phyloP scores from a whole-genome alignment of 352 stramenopile genomes.

The Pythium rishiriense region DNA sequence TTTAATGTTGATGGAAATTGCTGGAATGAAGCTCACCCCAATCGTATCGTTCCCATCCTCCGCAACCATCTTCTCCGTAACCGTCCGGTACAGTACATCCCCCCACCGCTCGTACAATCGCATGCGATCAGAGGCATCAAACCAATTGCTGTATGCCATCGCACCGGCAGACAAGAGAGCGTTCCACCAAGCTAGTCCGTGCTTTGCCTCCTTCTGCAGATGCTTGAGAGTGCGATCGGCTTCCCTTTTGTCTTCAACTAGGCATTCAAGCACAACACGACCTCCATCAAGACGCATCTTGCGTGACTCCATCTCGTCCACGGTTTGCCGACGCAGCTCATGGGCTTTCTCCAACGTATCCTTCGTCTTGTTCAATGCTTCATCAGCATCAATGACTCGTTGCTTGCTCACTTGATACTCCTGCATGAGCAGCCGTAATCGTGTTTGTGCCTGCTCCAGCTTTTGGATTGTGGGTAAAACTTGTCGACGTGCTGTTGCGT shows the following conservation, averaged over 20 bases:
- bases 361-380: conserved; percentile 26
- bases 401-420: conserved; percentile 72
- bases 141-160: conserved; percentile 35
- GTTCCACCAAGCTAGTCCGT: conserved; percentile 51
- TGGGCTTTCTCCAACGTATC: conserved; percentile 29
- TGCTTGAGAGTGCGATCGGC: conserved; percentile 19
- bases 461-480: conserved; percentile 71
- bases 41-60: background rate
- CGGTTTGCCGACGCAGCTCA: conserved; percentile 31
- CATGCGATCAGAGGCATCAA: conserved; percentile 20
- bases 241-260: conserved; percentile 37
- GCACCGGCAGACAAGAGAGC: conserved; percentile 46
- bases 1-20: background rate
- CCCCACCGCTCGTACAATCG: conserved; percentile 29
- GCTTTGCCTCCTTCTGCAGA: conserved; percentile 22
- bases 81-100: background rate
- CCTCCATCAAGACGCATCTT: conserved; percentile 33
- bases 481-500: conserved; percentile 42
- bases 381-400: conserved; percentile 52
- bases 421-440: conserved; percentile 54
- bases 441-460: conserved; percentile 53
- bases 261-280: conserved; percentile 33
- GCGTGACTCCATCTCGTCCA: conserved; percentile 42
- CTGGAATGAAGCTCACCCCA: conserved; percentile 5
- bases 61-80: background rate